Percentiles rank a stretch among this genome's conserved stretches.
Conservation (phyloP, 2,329 filamentous ascomycete genomes). For the Didymella arachidicola region DNA sequence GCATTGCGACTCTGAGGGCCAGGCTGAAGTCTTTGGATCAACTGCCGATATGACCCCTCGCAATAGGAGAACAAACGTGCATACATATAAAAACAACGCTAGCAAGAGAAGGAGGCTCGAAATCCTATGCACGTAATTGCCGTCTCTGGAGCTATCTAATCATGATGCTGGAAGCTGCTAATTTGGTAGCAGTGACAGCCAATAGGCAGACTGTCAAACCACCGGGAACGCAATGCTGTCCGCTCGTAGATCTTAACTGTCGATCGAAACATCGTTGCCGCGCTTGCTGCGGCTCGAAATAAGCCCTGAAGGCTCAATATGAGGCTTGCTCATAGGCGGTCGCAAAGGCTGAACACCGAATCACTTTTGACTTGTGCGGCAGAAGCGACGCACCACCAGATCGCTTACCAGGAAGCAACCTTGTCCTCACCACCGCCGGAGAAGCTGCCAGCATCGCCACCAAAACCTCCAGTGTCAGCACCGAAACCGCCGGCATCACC, state of each 20-base stretch:
- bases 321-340: not conserved
- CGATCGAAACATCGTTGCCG: conserved; percentile 1
- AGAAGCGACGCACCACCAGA: not conserved
- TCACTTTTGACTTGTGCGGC: conserved; percentile 3
- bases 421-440: conserved; percentile 34
- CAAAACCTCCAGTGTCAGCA: too few relatives aligned
- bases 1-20: too few relatives aligned
- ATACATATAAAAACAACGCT: too few relatives aligned
- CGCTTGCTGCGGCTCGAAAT: not conserved
- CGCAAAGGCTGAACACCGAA: not conserved
- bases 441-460: conserved; percentile 23
- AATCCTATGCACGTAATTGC: not conserved
- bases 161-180: conserved; percentile 9
- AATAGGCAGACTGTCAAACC: conserved; percentile 23
- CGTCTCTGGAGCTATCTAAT: conserved; percentile 15
- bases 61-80: too few relatives aligned
- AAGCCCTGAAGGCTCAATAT: not conserved
- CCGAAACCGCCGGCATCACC: conserved; percentile 15
- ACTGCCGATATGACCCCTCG: too few relatives aligned
- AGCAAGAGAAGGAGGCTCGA: not conserved
- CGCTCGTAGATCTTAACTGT: conserved; percentile 3
- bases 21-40: too few relatives aligned
- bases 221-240: conserved; percentile 18
- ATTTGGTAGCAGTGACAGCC: conserved; percentile 22
- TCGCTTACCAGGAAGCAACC: conserved; percentile 39